Conservation (phyloP, 2,329 filamentous ascomycete species). For the Cladosporium sp. region DNA sequence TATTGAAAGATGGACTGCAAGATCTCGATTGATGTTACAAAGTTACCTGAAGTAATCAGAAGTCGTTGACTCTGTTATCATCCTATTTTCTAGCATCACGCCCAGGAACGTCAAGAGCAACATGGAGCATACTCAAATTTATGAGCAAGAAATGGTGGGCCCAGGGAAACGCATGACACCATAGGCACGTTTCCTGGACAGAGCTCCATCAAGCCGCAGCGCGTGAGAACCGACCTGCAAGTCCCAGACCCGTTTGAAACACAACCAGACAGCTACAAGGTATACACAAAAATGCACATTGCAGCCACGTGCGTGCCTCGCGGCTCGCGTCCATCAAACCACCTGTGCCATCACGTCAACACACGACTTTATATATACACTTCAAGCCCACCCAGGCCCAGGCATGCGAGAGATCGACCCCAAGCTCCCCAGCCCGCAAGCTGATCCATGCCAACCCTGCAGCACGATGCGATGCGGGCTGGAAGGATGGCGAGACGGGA, state of each 20-base stretch:
- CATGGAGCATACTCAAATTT: background rate
- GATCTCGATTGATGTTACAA: background rate
- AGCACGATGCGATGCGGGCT: background rate
- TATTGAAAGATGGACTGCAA: background rate
- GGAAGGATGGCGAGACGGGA: conserved; percentile 2
- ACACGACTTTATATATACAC: background rate
- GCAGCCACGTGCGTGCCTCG: conserved; percentile 1
- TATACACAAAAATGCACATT: background rate
- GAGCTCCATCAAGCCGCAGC: background rate
- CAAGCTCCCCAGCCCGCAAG: background rate
- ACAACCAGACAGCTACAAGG: background rate
- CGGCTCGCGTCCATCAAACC: background rate
- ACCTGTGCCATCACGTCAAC: background rate
- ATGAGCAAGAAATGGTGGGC: background rate
- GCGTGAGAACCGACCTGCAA: background rate
- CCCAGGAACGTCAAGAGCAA: background rate
- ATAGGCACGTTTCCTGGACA: background rate
- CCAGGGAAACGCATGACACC: background rate
- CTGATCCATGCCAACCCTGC: conserved; percentile 8
- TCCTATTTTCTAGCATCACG: background rate
- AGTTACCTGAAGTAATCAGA: background rate
- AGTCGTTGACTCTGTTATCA: background rate
- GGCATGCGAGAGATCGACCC: background rate
- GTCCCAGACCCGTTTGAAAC: background rate
- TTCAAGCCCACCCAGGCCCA: background rate